Percentiles rank a stretch among this genome's conserved stretches.
phyloP scores from a whole-genome alignment of 768 basidiomycete genomes.

The Tricholoma hemisulphureum region DNA sequence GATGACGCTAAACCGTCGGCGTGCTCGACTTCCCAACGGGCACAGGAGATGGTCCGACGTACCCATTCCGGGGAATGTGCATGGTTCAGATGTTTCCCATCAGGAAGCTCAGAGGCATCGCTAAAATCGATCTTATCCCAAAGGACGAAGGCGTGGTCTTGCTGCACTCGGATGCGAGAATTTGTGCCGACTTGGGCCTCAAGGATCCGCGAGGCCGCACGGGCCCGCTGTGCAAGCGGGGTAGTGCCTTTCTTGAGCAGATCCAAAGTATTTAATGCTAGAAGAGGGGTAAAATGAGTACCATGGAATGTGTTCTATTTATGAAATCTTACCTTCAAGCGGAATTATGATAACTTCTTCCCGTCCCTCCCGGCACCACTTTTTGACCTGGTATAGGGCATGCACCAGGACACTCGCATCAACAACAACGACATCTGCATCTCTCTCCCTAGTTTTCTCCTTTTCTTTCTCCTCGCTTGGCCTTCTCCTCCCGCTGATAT shows the following conservation, averaged over 20 bases:
- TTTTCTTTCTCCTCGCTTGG: conserved; percentile 30
- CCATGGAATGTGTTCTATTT: neutral
- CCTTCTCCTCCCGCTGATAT: conserved; percentile 24
- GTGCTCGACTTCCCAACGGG: conserved; percentile 69
- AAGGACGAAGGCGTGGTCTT: conserved; percentile 76
- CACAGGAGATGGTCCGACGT: conserved; percentile 80
- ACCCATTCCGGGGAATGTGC: conserved; percentile 76
- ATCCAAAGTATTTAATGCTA: conserved; percentile 89
- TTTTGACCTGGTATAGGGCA: conserved; percentile 74
- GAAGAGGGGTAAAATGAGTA: neutral
- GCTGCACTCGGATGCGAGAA: conserved; percentile 76
- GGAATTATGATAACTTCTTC: conserved; percentile 81
- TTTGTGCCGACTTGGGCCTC: conserved; percentile 86
- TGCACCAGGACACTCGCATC: conserved; percentile 84
- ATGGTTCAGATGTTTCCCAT: conserved; percentile 18
- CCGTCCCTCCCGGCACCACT: conserved; percentile 75
- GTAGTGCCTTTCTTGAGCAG: conserved; percentile 88
- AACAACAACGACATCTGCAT: conserved; percentile 73
- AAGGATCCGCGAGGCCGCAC: conserved; percentile 83
- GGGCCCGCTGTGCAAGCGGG: conserved; percentile 75
- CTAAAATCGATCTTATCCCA: conserved; percentile 73
- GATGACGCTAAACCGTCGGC: conserved; percentile 21
- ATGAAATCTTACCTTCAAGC: conserved; percentile 68
- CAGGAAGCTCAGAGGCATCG: conserved; percentile 21
- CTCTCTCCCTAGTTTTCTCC: conserved; percentile 26